Conservation (phyloP, 352 stramenopile species). For the Thraustotheca clavata region DNA sequence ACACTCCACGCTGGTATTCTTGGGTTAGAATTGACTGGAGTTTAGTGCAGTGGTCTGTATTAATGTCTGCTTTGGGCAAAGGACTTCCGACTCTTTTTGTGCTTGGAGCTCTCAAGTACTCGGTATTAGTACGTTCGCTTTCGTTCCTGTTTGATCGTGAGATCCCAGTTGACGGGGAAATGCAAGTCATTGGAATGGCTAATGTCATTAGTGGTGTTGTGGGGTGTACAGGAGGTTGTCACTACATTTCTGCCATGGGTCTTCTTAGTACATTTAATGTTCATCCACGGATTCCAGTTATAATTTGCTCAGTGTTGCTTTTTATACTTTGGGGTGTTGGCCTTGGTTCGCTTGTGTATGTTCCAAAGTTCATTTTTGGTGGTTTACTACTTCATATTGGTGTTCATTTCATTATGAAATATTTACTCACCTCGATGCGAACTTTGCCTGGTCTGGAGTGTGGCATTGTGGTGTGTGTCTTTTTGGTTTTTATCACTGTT, state of each 20-base stretch:
- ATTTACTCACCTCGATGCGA: slow-evolving; percentile 56
- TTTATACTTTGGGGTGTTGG: slow-evolving; percentile 51
- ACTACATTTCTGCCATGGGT: slow-evolving; percentile 75
- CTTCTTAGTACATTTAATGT: slow-evolving; percentile 82
- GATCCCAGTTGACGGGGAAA: slow-evolving; percentile 70
- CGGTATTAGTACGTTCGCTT: slow-evolving; percentile 63
- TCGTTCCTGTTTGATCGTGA: slow-evolving; percentile 71
- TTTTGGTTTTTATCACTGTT: slow-evolving; percentile 55
- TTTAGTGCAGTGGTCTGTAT: slow-evolving; percentile 47
- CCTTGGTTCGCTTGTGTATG: slow-evolving; percentile 56
- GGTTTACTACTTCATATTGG: slow-evolving; percentile 64
- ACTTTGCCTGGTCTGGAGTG: slow-evolving; percentile 69
- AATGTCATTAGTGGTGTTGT: slow-evolving; percentile 58
- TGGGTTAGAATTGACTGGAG: slow-evolving; percentile 60
- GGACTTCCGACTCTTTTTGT: slow-evolving; percentile 66
- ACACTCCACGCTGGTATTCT: slow-evolving; percentile 72
- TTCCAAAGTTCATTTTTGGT: slow-evolving; percentile 79
- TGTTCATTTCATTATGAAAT: slow-evolving; percentile 69
- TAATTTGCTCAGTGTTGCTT: slow-evolving; percentile 52
- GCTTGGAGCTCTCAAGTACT: slow-evolving; percentile 72
- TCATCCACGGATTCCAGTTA: slow-evolving; percentile 61
- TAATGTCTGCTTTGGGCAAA: slow-evolving; percentile 46
- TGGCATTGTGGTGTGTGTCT: slow-evolving; percentile 53
- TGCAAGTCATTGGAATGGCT: slow-evolving; percentile 66
- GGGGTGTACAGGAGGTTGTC: slow-evolving; percentile 63